Evolutionary conservation across 1,284 basidiomycete species (phyloP).

Genomic region (Inonotus obliquus): DNA sequence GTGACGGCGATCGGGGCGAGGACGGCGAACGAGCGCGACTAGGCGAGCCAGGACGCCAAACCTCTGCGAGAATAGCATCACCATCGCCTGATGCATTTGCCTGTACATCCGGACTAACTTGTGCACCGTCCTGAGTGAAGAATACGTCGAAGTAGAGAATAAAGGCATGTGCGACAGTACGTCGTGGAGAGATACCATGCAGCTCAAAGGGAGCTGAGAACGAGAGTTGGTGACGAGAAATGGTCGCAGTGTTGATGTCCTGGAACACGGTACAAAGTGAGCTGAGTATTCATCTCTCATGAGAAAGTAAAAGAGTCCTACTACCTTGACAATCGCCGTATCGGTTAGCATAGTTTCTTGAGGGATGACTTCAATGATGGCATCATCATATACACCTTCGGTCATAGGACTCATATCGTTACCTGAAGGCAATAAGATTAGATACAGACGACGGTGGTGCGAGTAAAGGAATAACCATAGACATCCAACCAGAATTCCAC

Average conservation of each 20-base stretch:
- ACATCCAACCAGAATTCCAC: slow-evolving; percentile 89
- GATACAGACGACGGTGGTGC: neutral
- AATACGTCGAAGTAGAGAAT: slow-evolving; percentile 95
- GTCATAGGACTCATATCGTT: slow-evolving; percentile 84
- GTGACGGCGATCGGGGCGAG: slow-evolving; percentile 1
- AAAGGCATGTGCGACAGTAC: slow-evolving; percentile 73
- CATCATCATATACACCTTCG: slow-evolving; percentile 67
- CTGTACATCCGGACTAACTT: slow-evolving; percentile 45
- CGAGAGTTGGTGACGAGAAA: slow-evolving; percentile 69
- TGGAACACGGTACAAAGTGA: slow-evolving; percentile 19
- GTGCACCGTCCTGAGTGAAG: slow-evolving; percentile 64
- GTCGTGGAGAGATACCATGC: slow-evolving; percentile 49
- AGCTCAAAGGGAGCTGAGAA: slow-evolving; percentile 77
- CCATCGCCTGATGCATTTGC: slow-evolving; percentile 52
- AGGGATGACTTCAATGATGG: slow-evolving; percentile 76
- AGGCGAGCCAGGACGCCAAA: slow-evolving; percentile 45
- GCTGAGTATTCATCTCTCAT: neutral
- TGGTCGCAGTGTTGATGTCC: slow-evolving; percentile 70
- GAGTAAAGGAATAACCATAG: slow-evolving; percentile 55
- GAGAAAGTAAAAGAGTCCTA: slow-evolving; percentile 15
- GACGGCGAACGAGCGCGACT: slow-evolving; percentile 15
- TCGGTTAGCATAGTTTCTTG: slow-evolving; percentile 67
- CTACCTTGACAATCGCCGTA: slow-evolving; percentile 66
- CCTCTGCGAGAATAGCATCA: slow-evolving; percentile 62
- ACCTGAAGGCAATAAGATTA: slow-evolving; percentile 40